Evolutionary conservation across 768 basidiomycete species (phyloP), one percentile per base, ranked within the genome.

Genomic region (Tricholoma terreum): DNA sequence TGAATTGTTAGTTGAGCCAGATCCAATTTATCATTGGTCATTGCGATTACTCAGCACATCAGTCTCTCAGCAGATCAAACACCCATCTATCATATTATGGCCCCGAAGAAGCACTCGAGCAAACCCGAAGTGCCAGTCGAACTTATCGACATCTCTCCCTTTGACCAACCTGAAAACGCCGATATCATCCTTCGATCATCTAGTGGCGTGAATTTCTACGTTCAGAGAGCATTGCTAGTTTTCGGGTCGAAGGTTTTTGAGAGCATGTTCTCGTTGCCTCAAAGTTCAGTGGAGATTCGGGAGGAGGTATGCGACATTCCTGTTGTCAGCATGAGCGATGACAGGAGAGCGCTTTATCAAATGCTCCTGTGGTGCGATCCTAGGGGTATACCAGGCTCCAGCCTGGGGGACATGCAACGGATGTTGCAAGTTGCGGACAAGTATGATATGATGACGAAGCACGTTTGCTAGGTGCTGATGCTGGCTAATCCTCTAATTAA

Each of bases 321-420:
- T 11, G 40, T 54, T 46, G 59, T 56, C 57, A 49, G 35, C 11
- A 21, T 68, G n/a, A 46, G 27, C 12, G 64, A 67, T 27, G 52
- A 63, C 22, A 58, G 49, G 15, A 15, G 31, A 9, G 9, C 7
- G 24, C 40, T 55, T 2, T 45, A 55, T 40, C 54, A 45, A 55
- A 62, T 77, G 4, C 65, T 78, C 52, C 65, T 66, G 33, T 75
- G 67, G 55, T 73, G 71, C 55, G 74, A 78, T 54, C 77, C 77
- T 12, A 67, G 72, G 45, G 60, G 66, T 17, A 65, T 58, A 48
- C 75, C 78, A 17, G 65, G 75, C 43, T 66, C 63, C 1, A 67
- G 64, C 22, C 69, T 77, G 19, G 70, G 72, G 35, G 69, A 75
- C 45, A 64, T 78, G 31, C 71, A 70, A 43, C 50, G 62, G 42